Evolutionary conservation across 208 protist species (phyloP).

Genomic region (Trypanosoma vivax): DNA sequence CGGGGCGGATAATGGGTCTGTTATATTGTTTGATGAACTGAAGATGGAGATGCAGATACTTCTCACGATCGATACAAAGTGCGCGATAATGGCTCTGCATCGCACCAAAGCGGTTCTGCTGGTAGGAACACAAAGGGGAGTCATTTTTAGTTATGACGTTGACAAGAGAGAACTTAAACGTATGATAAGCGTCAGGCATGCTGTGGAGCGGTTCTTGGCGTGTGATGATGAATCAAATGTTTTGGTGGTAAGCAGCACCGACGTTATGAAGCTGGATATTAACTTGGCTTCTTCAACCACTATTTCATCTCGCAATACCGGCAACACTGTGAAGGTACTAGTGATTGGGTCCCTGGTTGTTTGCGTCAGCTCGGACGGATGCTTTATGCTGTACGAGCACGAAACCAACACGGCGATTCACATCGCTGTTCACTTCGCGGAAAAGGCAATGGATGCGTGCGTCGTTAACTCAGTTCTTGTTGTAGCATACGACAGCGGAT

Average conservation of each 20-base stretch:
- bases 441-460: conserved; percentile 18
- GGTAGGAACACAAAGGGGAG: conserved; percentile 11
- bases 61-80: conserved; percentile 10
- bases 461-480: conserved; percentile 3
- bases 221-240: conserved; percentile 11
- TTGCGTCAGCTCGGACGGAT: conserved; percentile 8
- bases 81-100: conserved; percentile 6
- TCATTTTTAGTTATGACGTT: conserved; percentile 15
- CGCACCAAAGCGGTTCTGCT: conserved; percentile 3
- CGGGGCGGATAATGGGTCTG: conserved; percentile 4
- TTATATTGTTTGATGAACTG: conserved; percentile 20
- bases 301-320: conserved; percentile 1
- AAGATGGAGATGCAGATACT: conserved; percentile 12
- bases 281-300: neutral
- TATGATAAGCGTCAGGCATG: conserved; percentile 1
- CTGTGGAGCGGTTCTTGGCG: conserved; percentile 9
- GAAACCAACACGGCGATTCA: conserved; percentile 5
- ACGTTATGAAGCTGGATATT: conserved; percentile 7
- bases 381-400: conserved; percentile 8
- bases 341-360: conserved; percentile 2
- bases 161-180: conserved; percentile 3
- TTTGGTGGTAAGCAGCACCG: conserved; percentile 9
- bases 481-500: conserved; percentile 18
- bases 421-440: conserved; percentile 1
- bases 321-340: conserved; percentile 15